Evolutionary conservation across 108 stramenopile species (phyloP).

Genomic region (Nitzschia sp.): DNA sequence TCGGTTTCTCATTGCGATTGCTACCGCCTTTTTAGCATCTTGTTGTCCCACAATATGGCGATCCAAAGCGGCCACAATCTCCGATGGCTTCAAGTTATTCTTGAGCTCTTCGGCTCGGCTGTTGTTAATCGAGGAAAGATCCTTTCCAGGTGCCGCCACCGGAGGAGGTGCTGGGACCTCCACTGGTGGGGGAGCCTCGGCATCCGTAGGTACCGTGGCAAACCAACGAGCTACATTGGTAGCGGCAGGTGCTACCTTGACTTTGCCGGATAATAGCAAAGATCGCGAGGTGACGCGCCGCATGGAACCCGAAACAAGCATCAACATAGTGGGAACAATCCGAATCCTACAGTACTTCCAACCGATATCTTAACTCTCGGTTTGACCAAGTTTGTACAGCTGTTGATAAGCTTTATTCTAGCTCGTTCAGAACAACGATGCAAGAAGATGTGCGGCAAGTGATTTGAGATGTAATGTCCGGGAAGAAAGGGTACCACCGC

Average conservation of each 20-base stretch:
- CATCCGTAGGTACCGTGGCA: conserved; percentile 11
- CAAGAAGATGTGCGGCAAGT: too few relatives aligned
- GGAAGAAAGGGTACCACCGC: too few relatives aligned
- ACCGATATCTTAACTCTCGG: too few relatives aligned
- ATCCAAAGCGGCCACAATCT: conserved; percentile 86
- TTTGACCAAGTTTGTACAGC: too few relatives aligned
- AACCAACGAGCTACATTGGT: conserved; percentile 9
- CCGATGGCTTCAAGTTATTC: conserved; percentile 66
- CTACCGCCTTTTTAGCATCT: conserved; percentile 97
- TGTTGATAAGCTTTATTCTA: too few relatives aligned
- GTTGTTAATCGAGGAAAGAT: not conserved
- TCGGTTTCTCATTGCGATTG: conserved; percentile 98
- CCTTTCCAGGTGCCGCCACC: not conserved
- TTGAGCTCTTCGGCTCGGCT: conserved; percentile 18
- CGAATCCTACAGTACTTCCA: too few relatives aligned
- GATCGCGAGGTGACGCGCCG: not conserved
- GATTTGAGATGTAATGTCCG: too few relatives aligned
- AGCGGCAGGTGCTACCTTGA: not conserved
- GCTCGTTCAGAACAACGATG: too few relatives aligned
- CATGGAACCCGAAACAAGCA: not conserved
- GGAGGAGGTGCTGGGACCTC: not conserved
- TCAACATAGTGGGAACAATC: too few relatives aligned
- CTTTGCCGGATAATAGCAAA: not conserved
- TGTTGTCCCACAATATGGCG: conserved; percentile 94
- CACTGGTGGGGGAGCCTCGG: not conserved